Evolutionary conservation across 768 basidiomycete genomes (phyloP).

Genomic region (Mycena vulgaris): DNA sequence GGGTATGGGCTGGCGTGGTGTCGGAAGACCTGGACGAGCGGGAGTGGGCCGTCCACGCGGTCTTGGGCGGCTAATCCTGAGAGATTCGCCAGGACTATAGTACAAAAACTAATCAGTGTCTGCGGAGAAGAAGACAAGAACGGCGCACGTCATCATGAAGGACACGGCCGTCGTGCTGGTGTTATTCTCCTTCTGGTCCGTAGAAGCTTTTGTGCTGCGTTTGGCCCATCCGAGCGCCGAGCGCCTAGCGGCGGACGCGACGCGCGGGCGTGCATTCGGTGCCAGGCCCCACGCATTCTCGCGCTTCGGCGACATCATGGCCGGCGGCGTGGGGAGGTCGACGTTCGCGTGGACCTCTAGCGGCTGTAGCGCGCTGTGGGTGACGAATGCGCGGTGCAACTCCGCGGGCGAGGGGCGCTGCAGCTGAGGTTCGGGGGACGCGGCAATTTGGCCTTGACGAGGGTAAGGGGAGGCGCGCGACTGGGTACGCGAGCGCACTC

Average conservation of each 20-base stretch:
- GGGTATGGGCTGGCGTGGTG: conserved; percentile 20
- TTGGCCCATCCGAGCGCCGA: conserved; percentile 76
- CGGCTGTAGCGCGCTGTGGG: conserved; percentile 55
- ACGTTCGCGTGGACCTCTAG: conserved; percentile 61
- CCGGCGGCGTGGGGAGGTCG: conserved; percentile 51
- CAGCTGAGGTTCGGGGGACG: conserved; percentile 53
- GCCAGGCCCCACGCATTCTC: conserved; percentile 53
- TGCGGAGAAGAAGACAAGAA: neutral
- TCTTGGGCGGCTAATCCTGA: conserved; percentile 65
- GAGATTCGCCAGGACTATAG: conserved; percentile 61
- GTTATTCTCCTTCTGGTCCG: conserved; percentile 71
- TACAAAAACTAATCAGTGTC: conserved; percentile 11
- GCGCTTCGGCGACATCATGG: conserved; percentile 61
- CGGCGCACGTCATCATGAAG: conserved; percentile 71
- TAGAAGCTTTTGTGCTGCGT: conserved; percentile 66
- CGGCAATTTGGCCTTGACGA: conserved; percentile 56
- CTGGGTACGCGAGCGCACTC: conserved; percentile 75
- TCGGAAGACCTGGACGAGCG: conserved; percentile 47
- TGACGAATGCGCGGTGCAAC: conserved; percentile 36
- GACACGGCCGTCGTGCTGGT: conserved; percentile 49
- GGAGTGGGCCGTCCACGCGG: conserved; percentile 66
- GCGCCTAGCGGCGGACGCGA: conserved; percentile 70
- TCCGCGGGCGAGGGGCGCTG: conserved; percentile 45
- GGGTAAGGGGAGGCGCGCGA: conserved; percentile 86
- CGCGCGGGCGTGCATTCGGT: conserved; percentile 63